A percentile compares a stretch with the other conserved stretches of the same genome.
phyloP scores from a whole-genome alignment of 495 filamentous ascomycete species.

The Aspergillus campestris region DNA sequence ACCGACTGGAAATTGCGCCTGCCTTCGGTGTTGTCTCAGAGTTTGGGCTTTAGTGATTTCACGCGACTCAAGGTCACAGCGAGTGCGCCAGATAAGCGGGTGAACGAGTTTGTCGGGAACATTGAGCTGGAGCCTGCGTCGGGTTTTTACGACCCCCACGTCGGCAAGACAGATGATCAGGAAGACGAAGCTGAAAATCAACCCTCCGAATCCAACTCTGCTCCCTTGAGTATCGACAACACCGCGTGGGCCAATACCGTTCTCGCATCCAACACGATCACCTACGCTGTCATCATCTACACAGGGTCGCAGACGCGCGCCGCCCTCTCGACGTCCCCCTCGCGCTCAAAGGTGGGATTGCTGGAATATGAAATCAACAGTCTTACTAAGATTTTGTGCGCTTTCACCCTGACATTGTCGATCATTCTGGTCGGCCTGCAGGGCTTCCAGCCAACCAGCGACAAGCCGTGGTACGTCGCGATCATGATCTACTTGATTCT shows the following conservation, averaged over 20 bases:
- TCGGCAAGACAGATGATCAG: slow-evolving; percentile 27
- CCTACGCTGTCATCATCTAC: slow-evolving; percentile 83
- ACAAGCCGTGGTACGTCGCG: slow-evolving; percentile 78
- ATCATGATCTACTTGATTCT: slow-evolving; percentile 94
- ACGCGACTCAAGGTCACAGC: slow-evolving; percentile 68
- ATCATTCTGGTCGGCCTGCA: slow-evolving; percentile 84
- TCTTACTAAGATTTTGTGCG: slow-evolving; percentile 93
- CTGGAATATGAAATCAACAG: slow-evolving; percentile 96
- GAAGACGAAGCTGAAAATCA: slow-evolving; percentile 13
- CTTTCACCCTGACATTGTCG: slow-evolving; percentile 76
- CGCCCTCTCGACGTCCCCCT: slow-evolving; percentile 84
- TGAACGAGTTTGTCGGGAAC: slow-evolving; percentile 89
- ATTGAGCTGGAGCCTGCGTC: slow-evolving; percentile 50
- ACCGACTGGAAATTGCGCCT: slow-evolving; percentile 97
- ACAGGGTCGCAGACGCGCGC: slow-evolving; percentile 92
- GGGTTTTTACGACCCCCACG: slow-evolving; percentile 34
- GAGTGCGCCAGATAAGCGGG: slow-evolving; percentile 79
- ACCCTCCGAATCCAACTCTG: slow-evolving; percentile 36
- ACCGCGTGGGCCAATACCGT: slow-evolving; percentile 99
- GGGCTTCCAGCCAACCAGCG: slow-evolving; percentile 60
- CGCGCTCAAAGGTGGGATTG: slow-evolving; percentile 85
- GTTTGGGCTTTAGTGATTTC: slow-evolving; percentile 57
- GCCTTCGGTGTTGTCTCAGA: slow-evolving; percentile 75
- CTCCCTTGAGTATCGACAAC: slow-evolving; percentile 86
- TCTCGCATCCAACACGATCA: slow-evolving; percentile 82